Base-by-base conservation (phyloP, 1,284 basidiomycete genomes). In the Fistulinella staudtii region DNA sequence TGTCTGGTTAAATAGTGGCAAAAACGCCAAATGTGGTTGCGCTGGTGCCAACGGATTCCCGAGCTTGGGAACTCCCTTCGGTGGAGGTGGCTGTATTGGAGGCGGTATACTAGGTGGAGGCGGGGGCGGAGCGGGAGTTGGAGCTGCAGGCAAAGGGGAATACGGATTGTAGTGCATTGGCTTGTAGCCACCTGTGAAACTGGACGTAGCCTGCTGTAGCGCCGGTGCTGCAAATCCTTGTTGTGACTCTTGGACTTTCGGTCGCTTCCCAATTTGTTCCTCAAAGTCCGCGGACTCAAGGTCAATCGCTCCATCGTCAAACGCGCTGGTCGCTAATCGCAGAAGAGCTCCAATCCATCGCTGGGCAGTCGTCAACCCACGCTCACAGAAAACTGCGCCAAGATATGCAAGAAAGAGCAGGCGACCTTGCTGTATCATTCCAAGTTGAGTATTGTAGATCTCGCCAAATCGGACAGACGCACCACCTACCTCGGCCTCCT, bases 1-100 rank as follows among this genome's bases (percentile, higher is more conserved):
- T 8, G 74, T 77, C 64, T 87, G 80, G 59, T 87, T 87, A 65
- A 88, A 87, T 27, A 81, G 58, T 1, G 82, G 81, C 20, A 86
- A 63, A 59, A 83, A 84, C 11, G 80, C 75, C 23, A 77, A 63
- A 47, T 71, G 64, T 5, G 78, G 79, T 53, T 77, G 76, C 28
- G 77, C 77, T 21, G 79, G 78, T 15, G 77, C 70, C 36, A 79
- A 58, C 29, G 79, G 77, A 57, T 83, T 83, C 18, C 68, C 61
- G 13, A 60, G 56, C 27, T 14, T 48, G 22, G 65, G 60, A 41
- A 51, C 51, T n/a, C 52, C 53, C 27, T 53, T 58, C 18, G 58
- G 59, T 13, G 57, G 55, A 18, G 59, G 56, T 35, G 54, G 54
- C 30, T 49, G 55, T 42, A 54, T 51, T 43, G 62, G 60, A 11